Percentiles rank a stretch among this genome's conserved stretches.
These are phyloP conservation scores for Eimeria sp. DNA, from an alignment of 169 alveolate species.

Conservation along the genomic window DNA sequence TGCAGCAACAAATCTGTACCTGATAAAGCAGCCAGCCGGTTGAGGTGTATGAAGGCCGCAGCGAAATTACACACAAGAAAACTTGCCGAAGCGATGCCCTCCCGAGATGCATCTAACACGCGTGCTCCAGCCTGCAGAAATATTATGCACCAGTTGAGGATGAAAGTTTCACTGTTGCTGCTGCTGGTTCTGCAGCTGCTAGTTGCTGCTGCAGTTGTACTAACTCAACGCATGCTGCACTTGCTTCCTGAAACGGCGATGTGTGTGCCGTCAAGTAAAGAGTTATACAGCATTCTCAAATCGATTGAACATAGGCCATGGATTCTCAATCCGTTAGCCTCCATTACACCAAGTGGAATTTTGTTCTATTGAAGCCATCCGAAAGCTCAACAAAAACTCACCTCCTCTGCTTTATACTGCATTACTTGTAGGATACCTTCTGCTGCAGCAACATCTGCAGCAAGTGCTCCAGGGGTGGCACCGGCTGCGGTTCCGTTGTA, in stretches of 20 bases:
- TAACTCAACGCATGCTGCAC: background rate
- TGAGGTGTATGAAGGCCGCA: slow-evolving; percentile 65
- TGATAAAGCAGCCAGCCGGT: background rate
- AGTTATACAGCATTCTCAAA: background rate
- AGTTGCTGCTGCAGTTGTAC: background rate
- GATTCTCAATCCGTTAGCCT: background rate
- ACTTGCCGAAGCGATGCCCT: slow-evolving; percentile 19
- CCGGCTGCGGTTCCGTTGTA: background rate
- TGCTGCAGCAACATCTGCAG: slow-evolving; percentile 40
- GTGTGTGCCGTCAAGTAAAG: too few species aligned
- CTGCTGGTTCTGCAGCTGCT: slow-evolving; percentile 4
- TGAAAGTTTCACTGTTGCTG: background rate
- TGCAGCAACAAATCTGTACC: background rate
- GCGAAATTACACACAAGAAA: slow-evolving; percentile 53
- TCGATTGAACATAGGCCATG: background rate
- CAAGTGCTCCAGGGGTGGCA: slow-evolving; percentile 4
- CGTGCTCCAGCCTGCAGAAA: slow-evolving; percentile 60
- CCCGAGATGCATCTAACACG: slow-evolving; percentile 49
- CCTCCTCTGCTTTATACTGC: slow-evolving; percentile 43
- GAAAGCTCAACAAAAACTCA: background rate
- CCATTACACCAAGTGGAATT: background rate
- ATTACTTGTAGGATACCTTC: slow-evolving; percentile 36
- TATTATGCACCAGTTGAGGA: background rate
- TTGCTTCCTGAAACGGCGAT: background rate
- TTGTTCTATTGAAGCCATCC: background rate